Base-by-base conservation (phyloP, 805 yeast species). In the Lipomyces starkeyi region DNA sequence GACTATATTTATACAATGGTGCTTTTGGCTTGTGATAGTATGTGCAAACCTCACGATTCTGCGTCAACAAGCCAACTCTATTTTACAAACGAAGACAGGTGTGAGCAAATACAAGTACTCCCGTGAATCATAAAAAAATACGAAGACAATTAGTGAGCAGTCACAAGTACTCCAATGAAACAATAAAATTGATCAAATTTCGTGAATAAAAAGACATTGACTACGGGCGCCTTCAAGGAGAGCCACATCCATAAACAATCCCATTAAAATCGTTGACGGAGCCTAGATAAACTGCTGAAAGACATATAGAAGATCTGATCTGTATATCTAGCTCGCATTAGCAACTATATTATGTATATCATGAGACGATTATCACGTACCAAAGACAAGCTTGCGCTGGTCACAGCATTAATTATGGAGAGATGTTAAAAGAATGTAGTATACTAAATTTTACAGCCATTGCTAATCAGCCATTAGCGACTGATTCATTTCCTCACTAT, bases 401-500 rank as follows among this genome's bases (percentile, higher is more conserved):
- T 37, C 17, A 13, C 13, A 35, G 40, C 8, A 43, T 17, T 14
- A 17, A n/a, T 17, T n/a, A 17, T 17, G 20, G 49, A 43, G 20
- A 43, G n/a, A n/a, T 37, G 40, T 37, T 17, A n/a, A 17, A 54
- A 14, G 32, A 54, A 54, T 54, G 32, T 32, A 8, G 9, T 17
- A 17, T 54, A 20, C 27, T 29, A 32, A 7, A 32, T n/a, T 43
- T 6, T 43, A n/a, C 13, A 29, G 7, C 17, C 22, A 20, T 35
- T 22, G 14, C 43, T 32, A 61, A 53, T 62, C 65, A 14, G 64
- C 70, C n/a, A 65, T 49, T 47, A 64, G 29, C 2, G 70, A 65
- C 32, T 61, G 63, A 25, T 43, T 63, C 68, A 64, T n/a, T 32
- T 68, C 71, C 32, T 68, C 71, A n/a, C 71, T 64, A 43, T 63